These are phyloP conservation scores for Sesbania bispinosa DNA, from an alignment of 306 rosid species.

Conservation along the genomic window DNA sequence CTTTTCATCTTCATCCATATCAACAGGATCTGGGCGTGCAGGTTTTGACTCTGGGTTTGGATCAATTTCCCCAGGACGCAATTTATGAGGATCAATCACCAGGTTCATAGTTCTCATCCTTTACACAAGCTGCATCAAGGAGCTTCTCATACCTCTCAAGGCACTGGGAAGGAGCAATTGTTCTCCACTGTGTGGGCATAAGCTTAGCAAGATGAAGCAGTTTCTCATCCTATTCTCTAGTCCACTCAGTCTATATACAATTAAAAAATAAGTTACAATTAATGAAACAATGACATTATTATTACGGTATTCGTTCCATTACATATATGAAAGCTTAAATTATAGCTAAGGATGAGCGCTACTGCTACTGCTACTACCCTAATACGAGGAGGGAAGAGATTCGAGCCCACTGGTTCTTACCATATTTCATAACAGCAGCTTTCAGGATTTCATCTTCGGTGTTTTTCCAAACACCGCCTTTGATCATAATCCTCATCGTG, in stretches of 20 bases:
- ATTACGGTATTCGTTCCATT: too few relatives aligned
- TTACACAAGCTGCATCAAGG: slow-evolving; percentile 88
- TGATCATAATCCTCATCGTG: slow-evolving; percentile 95
- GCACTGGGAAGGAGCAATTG: slow-evolving; percentile 92
- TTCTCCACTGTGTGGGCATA: slow-evolving; percentile 96
- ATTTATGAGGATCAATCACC: slow-evolving; percentile 86
- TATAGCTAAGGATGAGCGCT: too few relatives aligned
- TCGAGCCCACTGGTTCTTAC: slow-evolving; percentile 95
- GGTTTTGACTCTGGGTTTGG: slow-evolving; percentile 93
- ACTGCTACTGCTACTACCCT: too few relatives aligned
- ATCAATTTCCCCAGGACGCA: slow-evolving; percentile 89
- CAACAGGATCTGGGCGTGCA: slow-evolving; percentile 94
- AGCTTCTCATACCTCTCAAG: slow-evolving; percentile 92
- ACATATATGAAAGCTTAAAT: too few relatives aligned
- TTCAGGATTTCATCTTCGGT: slow-evolving; percentile 95
- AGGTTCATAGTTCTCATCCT: slow-evolving; percentile 85
- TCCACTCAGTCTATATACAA: slow-evolving; percentile 76
- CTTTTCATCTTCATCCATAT: slow-evolving; percentile 97
- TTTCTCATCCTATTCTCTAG: slow-evolving; percentile 92
- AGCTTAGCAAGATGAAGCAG: slow-evolving; percentile 93
- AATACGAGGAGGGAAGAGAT: slow-evolving; percentile 86
- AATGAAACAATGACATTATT: too few relatives aligned
- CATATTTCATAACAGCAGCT: slow-evolving; percentile 93
- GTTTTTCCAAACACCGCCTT: slow-evolving; percentile 96
- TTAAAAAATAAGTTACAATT: too few relatives aligned